phyloP scores from a whole-genome alignment of 345 rosid species.

The Erodium maritimum region DNA sequence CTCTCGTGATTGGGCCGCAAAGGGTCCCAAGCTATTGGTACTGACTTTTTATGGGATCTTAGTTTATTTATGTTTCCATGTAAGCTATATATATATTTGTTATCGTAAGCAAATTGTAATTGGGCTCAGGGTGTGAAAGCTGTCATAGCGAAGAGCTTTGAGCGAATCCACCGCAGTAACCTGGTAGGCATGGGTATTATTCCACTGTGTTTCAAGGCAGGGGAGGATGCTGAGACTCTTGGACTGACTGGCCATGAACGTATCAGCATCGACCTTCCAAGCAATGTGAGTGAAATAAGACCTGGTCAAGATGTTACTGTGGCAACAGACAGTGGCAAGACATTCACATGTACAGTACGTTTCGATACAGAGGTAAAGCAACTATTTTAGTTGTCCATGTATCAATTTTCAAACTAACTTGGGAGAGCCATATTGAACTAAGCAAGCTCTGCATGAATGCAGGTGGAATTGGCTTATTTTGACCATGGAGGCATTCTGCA shows the following conservation, averaged over 20 bases:
- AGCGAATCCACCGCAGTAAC: constrained; percentile 75
- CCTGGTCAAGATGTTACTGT: constrained; percentile 82
- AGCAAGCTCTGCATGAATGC: constrained; percentile 1
- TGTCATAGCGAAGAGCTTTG: constrained; percentile 72
- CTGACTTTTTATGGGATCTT: not conserved
- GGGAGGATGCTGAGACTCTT: constrained; percentile 63
- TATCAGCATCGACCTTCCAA: constrained; percentile 52
- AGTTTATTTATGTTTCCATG: not conserved
- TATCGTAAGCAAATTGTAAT: not conserved
- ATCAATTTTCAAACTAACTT: not conserved
- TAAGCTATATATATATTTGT: constrained; percentile 8
- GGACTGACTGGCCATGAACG: constrained; percentile 67
- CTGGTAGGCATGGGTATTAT: constrained; percentile 83
- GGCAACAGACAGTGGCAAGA: constrained; percentile 52
- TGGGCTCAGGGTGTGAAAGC: constrained; percentile 64
- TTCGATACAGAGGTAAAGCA: constrained; percentile 68
- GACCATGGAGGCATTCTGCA: constrained; percentile 53
- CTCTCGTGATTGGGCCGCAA: constrained; percentile 99
- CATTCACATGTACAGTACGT: constrained; percentile 47
- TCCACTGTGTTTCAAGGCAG: constrained; percentile 66
- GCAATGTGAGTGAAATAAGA: constrained; percentile 43
- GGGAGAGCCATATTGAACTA: not conserved
- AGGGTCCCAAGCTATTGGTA: constrained; percentile 91
- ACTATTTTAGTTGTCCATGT: not conserved
- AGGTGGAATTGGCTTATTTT: constrained; percentile 53